Base-by-base conservation (phyloP, 768 basidiomycete species). In the Austroboletus eburneus region DNA sequence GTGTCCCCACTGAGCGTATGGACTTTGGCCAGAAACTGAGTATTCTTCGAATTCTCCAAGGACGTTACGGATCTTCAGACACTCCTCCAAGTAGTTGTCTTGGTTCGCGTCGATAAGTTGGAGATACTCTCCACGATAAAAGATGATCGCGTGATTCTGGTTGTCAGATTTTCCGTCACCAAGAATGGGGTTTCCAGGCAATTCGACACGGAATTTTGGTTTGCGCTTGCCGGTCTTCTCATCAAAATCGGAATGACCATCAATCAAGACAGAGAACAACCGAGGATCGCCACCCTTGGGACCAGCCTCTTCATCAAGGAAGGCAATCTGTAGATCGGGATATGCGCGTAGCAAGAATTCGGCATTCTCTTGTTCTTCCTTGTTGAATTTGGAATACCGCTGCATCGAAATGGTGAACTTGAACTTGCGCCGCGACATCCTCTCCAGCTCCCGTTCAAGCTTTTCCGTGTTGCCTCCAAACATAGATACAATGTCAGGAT, bases 81-180 rank as follows among this genome's bases (percentile, higher is more conserved):
- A 99, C 64, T 99, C 96, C 66, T 99, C 96, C 59, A 99, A 74
- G 62, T 99, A 99, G 72, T 98, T 99, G 74, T 99, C 96, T 72
- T 99, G 96, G 65, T 99, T 99, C 57, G 96, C 96, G 56, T 99
- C 96, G 69, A 99, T 97, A 57, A 99, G 87, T 69, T 99, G 96
- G 41, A 99, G 76, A 66, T 96, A 98, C 70, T 99, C 96, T 54
- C 96, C 96, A 38, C 96, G 91, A 69, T 98, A 96, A 76, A 99
- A 99, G 61, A 98, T 76, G 59, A 99, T 97, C 23, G 96, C 95
- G 63, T 99, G 96, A 69, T 99, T 99, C 76, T 99, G 96, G 68
- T 99, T 99, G 70, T 98, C 96, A 13, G 92, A 95, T 72, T 99
- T 99, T 45, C 96, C 96, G 61, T 99, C 96, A 52, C 96, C 96